Evolutionary conservation across 352 stramenopile genomes (phyloP), one percentile per base, ranked within the genome.

Genomic region (Pelagophyceae sp.): DNA sequence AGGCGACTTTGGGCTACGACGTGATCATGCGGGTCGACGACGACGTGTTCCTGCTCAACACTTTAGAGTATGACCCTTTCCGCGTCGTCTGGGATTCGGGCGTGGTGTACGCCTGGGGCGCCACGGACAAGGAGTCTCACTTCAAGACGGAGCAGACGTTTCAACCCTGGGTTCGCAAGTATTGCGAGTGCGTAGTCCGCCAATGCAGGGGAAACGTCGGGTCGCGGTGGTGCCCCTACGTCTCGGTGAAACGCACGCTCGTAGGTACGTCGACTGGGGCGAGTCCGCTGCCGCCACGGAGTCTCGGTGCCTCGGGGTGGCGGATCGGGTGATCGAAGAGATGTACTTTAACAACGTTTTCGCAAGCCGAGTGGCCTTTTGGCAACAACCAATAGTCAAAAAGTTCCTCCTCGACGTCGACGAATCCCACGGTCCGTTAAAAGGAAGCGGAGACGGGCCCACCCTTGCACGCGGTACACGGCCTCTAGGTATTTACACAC

Each of bases 291-390:
- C n/a, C n/a, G n/a, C n/a, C n/a, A n/a, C n/a, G n/a, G n/a, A n/a
- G n/a, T n/a, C n/a, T n/a, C 29, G 1, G 29, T 72, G 63, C 63
- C 29, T 15, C 29, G 19, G 6, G 5, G 29, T 72, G 29, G 63
- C 63, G 6, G 11, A 25, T 1, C 15, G n/a, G 29, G 35, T 72
- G 29, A 29, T 72, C 31, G 63, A 72, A 38, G 5, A 15, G 29
- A 72, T 72, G 63, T 72, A 31, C 63, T 72, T 72, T 32, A 72
- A 72, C 63, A 72, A 72, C 63, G 63, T 72, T 29, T 72, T 72
- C 63, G 63, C 63, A 32, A 72, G 29, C 6, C 3, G 3, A 1
- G 63, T 72, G 6, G 63, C 3, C 6, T 72, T 72, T 32, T 72
- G 63, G 63, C 63, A 32, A n/a, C 11, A 29, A 11, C 31, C 63